These are phyloP conservation scores for Chrysanthemum seticuspe DNA, from an alignment of 129 eudicot species.

Conservation along the genomic window DNA sequence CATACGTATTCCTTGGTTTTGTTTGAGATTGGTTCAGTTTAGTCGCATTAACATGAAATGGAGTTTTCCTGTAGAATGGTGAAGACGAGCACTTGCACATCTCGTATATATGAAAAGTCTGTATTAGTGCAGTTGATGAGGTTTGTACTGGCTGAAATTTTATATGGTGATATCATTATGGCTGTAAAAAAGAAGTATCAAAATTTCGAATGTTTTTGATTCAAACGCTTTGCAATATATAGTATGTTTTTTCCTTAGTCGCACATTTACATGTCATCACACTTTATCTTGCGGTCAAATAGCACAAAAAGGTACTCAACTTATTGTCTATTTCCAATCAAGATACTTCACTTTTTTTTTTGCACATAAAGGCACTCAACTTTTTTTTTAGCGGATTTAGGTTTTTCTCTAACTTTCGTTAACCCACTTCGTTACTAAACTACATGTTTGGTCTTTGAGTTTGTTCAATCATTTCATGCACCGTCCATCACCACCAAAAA, in stretches of 20 bases:
- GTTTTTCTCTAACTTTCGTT: too few relatives aligned
- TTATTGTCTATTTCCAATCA: too few relatives aligned
- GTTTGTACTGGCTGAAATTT: constrained; percentile 55
- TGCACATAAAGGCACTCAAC: too few relatives aligned
- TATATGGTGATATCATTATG: constrained; percentile 60
- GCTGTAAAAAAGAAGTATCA: constrained; percentile 47
- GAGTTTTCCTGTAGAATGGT: constrained; percentile 64
- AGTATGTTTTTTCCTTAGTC: not conserved
- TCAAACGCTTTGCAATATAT: not conserved
- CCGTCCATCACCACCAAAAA: too few relatives aligned
- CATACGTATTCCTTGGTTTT: not conserved
- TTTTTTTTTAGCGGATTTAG: too few relatives aligned
- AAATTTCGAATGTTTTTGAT: constrained; percentile 61
- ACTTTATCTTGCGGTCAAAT: too few relatives aligned
- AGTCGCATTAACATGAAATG: constrained; percentile 26
- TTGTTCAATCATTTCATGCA: too few relatives aligned
- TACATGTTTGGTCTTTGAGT: too few relatives aligned
- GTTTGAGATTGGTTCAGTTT: not conserved
- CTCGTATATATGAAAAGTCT: constrained; percentile 45
- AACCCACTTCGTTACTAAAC: too few relatives aligned
- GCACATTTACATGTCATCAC: not conserved
- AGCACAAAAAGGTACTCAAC: too few relatives aligned
- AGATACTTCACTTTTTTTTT: too few relatives aligned
- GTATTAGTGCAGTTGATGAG: constrained; percentile 51
- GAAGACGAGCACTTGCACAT: not conserved